Conservation (phyloP, 2,329 filamentous ascomycete species). For the Talaromyces sp. region DNA sequence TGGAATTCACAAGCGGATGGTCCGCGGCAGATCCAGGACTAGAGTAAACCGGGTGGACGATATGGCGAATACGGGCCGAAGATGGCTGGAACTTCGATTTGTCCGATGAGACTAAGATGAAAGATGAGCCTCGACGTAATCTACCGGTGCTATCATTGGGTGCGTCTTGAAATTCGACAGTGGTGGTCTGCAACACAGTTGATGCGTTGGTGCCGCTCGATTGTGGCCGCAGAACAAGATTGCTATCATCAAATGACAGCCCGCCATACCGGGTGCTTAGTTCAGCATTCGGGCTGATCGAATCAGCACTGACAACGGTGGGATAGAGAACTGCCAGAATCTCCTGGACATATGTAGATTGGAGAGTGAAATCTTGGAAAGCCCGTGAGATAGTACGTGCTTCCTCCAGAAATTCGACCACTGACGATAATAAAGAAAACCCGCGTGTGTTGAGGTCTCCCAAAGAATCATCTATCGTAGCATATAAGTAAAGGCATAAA, state of each 20-base stretch:
- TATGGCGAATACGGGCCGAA: conserved; percentile 64
- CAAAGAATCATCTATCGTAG: conserved; percentile 7
- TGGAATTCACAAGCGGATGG: conserved; percentile 71
- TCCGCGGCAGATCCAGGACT: conserved; percentile 54
- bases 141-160: conserved; percentile 58
- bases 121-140: conserved; percentile 82
- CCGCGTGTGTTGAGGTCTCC: conserved; percentile 16
- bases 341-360: conserved; percentile 79
- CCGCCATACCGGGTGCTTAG: conserved; percentile 79
- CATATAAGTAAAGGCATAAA: not conserved
- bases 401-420: conserved; percentile 77
- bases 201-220: conserved; percentile 53
- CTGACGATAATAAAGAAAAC: conserved; percentile 67
- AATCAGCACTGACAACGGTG: conserved; percentile 81
- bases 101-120: conserved; percentile 80
- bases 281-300: conserved; percentile 80
- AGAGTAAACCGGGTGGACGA: conserved; percentile 62
- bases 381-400: conserved; percentile 73
- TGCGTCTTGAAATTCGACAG: conserved; percentile 55
- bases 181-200: conserved; percentile 75
- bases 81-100: conserved; percentile 61
- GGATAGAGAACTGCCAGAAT: conserved; percentile 82
- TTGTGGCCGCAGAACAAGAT: conserved; percentile 79
- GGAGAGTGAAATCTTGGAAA: conserved; percentile 81
- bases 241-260: conserved; percentile 81